Evolutionary conservation across 2,329 filamentous ascomycete species (phyloP), one percentile per base, ranked within the genome.

Genomic region (Microsporum canis): DNA sequence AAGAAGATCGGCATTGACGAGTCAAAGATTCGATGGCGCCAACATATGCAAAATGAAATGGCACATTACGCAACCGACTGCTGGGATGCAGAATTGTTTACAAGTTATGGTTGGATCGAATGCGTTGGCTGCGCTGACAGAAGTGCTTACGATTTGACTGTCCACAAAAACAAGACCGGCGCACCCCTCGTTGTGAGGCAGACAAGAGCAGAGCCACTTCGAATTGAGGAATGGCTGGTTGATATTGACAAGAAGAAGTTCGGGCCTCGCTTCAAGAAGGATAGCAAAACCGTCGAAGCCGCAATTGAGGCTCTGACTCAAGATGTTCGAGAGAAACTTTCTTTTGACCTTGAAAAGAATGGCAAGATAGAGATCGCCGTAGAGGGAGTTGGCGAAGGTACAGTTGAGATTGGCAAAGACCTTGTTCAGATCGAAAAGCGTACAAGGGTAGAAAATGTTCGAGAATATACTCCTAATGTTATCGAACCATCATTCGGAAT

Each of bases 401-500:
- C 87, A 75, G 89, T 90, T 29, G 86, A 92, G 72, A 79, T 97
- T 58, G 80, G 82, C 68, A 86, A 87, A 71, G 90, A 96, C 63
- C 81, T 95, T 57, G 80, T 99, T 71, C 84, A 80, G 62, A 90
- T 97, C 68, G 88, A 91, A 78, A 91, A 88, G 78, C 84, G 86
- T 68, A 95, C 87, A 67, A 82, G 90, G 65, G 82, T 85, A 3
- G 89, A 96, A 75, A 87, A 95, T 72, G 84, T 86, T 62, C 84
- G 94, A 69, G 91, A 96, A 73, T 99, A 89, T 78, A 95, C 88
- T 0, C 92, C 92, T 63, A 96, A 96, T 71, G 91, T 95, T 56
- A 95, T 97, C 68, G 94, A 99, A 78, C 94, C 92, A 1, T 97
- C 92, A 0, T 99, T 97, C 70, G 92, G 92, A 80, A 95, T 97